Conservation (phyloP, 139 green algal genomes). For the Haematococcus sp. region DNA sequence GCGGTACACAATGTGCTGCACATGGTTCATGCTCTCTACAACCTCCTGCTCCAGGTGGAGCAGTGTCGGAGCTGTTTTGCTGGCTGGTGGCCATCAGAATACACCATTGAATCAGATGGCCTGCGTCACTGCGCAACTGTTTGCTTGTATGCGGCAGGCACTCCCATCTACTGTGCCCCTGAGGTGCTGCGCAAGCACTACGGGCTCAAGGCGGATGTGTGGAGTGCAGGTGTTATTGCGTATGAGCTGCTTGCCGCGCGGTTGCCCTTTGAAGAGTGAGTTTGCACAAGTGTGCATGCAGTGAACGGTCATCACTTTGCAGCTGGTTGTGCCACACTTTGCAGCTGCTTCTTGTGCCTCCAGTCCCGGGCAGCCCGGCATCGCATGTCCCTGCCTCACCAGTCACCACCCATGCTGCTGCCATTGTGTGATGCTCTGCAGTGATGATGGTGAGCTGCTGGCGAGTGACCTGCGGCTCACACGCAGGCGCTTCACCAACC, state of each 20-base stretch:
- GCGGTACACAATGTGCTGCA: not conserved
- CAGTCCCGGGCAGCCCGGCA: too few relatives aligned
- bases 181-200: constrained; percentile 72
- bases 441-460: constrained; percentile 6
- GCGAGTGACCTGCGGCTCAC: not conserved
- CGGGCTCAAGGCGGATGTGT: constrained; percentile 65
- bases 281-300: too few relatives aligned
- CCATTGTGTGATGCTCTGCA: not conserved
- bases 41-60: not conserved
- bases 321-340: too few relatives aligned
- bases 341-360: too few relatives aligned
- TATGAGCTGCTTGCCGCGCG: constrained; percentile 67
- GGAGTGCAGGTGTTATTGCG: constrained; percentile 61
- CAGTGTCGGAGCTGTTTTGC: not conserved
- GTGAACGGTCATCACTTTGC: too few relatives aligned
- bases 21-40: not conserved
- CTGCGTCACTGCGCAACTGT: too few relatives aligned
- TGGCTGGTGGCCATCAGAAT: not conserved
- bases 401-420: too few relatives aligned
- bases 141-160: constrained; percentile 36
- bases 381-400: too few relatives aligned
- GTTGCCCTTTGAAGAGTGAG: constrained; percentile 55
- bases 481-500: not conserved
- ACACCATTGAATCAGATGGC: too few relatives aligned
- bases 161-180: constrained; percentile 50